Percentiles rank a stretch among this genome's conserved stretches.
These are phyloP conservation scores for Saccharomycopsis oosterbeekiorum DNA, from an alignment of 805 yeast genomes.

Conservation along the genomic window DNA sequence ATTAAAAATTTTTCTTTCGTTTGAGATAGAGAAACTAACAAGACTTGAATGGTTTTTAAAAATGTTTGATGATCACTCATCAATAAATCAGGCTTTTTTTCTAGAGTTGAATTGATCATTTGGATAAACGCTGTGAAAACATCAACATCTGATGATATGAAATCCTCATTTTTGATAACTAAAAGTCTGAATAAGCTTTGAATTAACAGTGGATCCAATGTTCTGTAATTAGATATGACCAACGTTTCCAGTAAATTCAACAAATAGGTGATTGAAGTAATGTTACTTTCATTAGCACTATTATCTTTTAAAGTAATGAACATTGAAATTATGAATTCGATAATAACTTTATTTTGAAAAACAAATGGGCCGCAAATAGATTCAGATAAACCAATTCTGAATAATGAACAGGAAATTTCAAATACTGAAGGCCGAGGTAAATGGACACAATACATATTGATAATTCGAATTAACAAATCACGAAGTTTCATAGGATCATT, in stretches of 20 bases:
- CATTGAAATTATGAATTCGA: slow-evolving; percentile 32
- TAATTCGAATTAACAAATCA: slow-evolving; percentile 26
- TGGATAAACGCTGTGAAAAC: slow-evolving; percentile 3
- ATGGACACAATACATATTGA: slow-evolving; percentile 7
- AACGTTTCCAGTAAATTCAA: slow-evolving; percentile 25
- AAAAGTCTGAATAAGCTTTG: neutral
- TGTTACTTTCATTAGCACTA: neutral
- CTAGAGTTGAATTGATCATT: slow-evolving; percentile 1
- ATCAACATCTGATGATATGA: slow-evolving; percentile 11
- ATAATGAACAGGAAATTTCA: slow-evolving; percentile 53
- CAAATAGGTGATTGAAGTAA: slow-evolving; percentile 23
- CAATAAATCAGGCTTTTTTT: slow-evolving; percentile 13
- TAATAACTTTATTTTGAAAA: slow-evolving; percentile 32
- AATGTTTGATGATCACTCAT: neutral
- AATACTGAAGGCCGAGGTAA: neutral
- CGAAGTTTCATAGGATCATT: slow-evolving; percentile 40
- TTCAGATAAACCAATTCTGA: slow-evolving; percentile 59
- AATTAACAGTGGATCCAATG: slow-evolving; percentile 17
- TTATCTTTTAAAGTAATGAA: slow-evolving; percentile 2
- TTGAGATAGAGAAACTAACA: slow-evolving; percentile 13
- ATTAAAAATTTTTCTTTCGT: slow-evolving; percentile 42
- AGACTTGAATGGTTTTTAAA: neutral
- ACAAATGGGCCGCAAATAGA: slow-evolving; percentile 57
- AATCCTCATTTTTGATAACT: neutral
- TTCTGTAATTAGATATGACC: slow-evolving; percentile 27